Base-by-base conservation (phyloP, 495 filamentous ascomycete genomes). In the Diplogelasinospora grovesii region DNA sequence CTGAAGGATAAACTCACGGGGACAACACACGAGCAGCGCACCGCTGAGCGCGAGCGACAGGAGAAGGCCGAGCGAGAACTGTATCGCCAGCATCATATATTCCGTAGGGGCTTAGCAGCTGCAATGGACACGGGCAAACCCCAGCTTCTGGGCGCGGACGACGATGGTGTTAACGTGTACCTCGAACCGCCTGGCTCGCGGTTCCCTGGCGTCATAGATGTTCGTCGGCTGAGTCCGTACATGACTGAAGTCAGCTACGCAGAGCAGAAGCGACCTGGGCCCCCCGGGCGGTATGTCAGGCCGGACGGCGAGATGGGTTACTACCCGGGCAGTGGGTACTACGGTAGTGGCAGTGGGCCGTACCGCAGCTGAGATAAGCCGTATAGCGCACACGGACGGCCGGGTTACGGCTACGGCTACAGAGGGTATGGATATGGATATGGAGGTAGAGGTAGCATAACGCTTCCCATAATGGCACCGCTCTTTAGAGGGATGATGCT, bases 1-100 rank as follows among this genome's bases (percentile, higher is more conserved):
- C 20, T 60, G 20, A 60, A 60, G 26, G 54, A 60, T 34, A 38
- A 23, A 3, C 24, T 60, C 5, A 60, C 56, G 0, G 51, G 56
- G 1, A 55, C 48, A 0, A 52, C 56, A 8, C 56, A 55, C 23
- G 29, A 34, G 16, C 32, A 60, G 26, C 50, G 56, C 3, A 45
- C 32, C 0, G 32, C 30, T 0, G 53, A 49, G 1, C 35, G 57
- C 1, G 32, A 22, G 1, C 33, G 45, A 10, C 39, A 46, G 4
- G 40, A 42, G 8, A 22, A 27, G 3, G 28, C 34, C 9, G 54
- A 60, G 41, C 33, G 18, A 16, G 51, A 57, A 21, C 27, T 50
- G 21, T 53, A 58, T n/a, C 34, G 34, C 2, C 53, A 58, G 41
- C 54, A 60, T 14, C 46, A 45, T 31, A 18, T 44, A 18, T 27